These are phyloP conservation scores for Pleodorina starrii DNA, from an alignment of 139 green algal species.

Conservation along the genomic window DNA sequence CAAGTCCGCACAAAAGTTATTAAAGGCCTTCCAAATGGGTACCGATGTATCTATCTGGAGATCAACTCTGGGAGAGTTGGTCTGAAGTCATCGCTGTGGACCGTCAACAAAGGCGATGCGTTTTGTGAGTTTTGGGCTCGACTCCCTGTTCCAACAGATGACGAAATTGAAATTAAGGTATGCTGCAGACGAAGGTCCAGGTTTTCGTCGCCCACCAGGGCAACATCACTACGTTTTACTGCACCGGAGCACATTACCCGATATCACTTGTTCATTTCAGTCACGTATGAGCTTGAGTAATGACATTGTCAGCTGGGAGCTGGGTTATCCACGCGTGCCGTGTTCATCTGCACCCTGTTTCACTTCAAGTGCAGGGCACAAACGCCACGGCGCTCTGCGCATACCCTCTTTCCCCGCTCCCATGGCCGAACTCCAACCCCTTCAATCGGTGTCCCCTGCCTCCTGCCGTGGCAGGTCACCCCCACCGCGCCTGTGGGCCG, in stretches of 20 bases:
- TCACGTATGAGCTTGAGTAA: too few species aligned
- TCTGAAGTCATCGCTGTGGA: neutral
- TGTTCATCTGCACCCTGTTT: too few species aligned
- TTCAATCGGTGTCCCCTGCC: too few species aligned
- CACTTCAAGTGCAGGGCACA: too few species aligned
- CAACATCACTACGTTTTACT: neutral
- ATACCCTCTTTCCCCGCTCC: too few species aligned
- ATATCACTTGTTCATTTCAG: too few species aligned
- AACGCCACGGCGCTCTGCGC: too few species aligned
- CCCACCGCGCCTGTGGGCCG: neutral
- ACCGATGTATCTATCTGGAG: slow-evolving; percentile 3
- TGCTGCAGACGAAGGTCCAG: neutral
- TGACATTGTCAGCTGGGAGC: too few species aligned
- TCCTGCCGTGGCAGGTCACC: neutral
- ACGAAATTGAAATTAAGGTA: neutral
- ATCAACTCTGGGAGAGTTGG: neutral
- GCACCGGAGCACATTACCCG: too few species aligned
- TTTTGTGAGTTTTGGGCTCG: slow-evolving; percentile 19
- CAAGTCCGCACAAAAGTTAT: neutral
- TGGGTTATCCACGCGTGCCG: too few species aligned
- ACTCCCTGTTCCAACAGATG: neutral
- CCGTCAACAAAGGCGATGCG: neutral
- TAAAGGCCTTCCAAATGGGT: neutral
- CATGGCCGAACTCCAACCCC: too few species aligned
- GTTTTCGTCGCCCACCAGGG: neutral